Evolutionary conservation across 2,329 filamentous ascomycete genomes (phyloP).

Genomic region (Fusarium pseudoanthophilum): DNA sequence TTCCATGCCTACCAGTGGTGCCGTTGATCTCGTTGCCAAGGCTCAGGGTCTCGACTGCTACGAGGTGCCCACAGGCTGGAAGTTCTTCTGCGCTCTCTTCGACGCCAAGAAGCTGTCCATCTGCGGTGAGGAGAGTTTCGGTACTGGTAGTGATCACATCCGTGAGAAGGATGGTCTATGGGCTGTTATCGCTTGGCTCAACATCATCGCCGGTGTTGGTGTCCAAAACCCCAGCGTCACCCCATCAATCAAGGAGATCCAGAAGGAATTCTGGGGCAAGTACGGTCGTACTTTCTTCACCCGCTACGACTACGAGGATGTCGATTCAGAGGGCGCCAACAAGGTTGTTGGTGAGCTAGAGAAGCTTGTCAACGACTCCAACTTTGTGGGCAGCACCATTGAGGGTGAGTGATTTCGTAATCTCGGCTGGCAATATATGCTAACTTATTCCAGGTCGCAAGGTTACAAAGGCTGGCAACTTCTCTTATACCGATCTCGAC

Average conservation of each 20-base stretch:
- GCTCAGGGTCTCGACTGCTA: constrained; percentile 92
- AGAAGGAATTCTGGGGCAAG: constrained; percentile 94
- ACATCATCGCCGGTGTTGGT: constrained; percentile 95
- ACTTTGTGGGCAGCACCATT: constrained; percentile 85
- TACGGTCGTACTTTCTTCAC: constrained; percentile 99
- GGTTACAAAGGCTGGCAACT: constrained; percentile 91
- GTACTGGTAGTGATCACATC: constrained; percentile 98
- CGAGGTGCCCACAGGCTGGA: constrained; percentile 98
- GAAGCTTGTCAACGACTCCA: constrained; percentile 77
- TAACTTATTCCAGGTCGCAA: constrained; percentile 69
- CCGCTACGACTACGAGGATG: constrained; percentile 97
- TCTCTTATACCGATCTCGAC: constrained; percentile 98
- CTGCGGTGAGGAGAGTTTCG: constrained; percentile 98
- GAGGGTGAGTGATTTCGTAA: constrained; percentile 61
- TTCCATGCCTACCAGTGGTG: constrained; percentile 96
- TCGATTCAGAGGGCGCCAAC: constrained; percentile 89
- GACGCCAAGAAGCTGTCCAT: constrained; percentile 97
- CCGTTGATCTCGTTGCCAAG: constrained; percentile 95
- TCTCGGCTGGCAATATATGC: neutral
- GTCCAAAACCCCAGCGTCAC: constrained; percentile 81
- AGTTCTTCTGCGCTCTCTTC: constrained; percentile 97
- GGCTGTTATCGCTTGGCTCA: constrained; percentile 97
- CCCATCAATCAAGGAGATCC: constrained; percentile 94
- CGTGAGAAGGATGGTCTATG: constrained; percentile 99
- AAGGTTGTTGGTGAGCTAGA: constrained; percentile 87